Evolutionary conservation across 2,329 filamentous ascomycete species (phyloP).

Genomic region (Cadophora sp.): DNA sequence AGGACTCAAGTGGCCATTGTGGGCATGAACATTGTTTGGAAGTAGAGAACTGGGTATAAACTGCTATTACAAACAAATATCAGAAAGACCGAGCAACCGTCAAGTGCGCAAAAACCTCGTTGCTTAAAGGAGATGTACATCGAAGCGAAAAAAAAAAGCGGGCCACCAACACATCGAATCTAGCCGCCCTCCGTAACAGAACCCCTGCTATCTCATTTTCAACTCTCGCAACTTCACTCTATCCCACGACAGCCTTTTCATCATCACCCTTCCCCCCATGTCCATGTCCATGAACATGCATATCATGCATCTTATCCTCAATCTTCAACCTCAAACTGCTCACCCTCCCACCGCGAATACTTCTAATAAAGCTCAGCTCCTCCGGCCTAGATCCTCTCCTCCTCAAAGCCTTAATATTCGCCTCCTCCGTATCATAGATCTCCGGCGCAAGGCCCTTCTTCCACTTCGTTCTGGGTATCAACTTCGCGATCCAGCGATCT

Average conservation of each 20-base stretch:
- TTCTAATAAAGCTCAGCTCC: conserved; percentile 81
- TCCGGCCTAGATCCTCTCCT: conserved; percentile 49
- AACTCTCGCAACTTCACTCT: background rate
- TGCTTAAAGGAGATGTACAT: background rate
- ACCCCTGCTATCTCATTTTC: background rate
- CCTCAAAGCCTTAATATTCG: conserved; percentile 63
- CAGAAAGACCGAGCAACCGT: background rate
- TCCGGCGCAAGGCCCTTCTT: conserved; percentile 51
- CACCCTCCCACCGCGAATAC: conserved; percentile 80
- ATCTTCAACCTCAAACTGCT: conserved; percentile 83
- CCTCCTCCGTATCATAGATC: conserved; percentile 68
- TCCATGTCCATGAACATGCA: conserved; percentile 9
- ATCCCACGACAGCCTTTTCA: background rate
- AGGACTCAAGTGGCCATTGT: too few species aligned
- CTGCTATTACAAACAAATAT: background rate
- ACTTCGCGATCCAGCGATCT: conserved; percentile 55
- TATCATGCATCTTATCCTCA: conserved; percentile 55
- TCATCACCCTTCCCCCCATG: background rate
- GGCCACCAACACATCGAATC: background rate
- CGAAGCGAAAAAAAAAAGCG: background rate
- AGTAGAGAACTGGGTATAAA: background rate
- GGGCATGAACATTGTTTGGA: background rate
- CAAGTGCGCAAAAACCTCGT: background rate
- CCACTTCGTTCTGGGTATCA: conserved; percentile 41
- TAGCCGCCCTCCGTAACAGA: background rate